Conservation (phyloP, 2,329 filamentous ascomycete species). For the Aspergillus ustus region DNA sequence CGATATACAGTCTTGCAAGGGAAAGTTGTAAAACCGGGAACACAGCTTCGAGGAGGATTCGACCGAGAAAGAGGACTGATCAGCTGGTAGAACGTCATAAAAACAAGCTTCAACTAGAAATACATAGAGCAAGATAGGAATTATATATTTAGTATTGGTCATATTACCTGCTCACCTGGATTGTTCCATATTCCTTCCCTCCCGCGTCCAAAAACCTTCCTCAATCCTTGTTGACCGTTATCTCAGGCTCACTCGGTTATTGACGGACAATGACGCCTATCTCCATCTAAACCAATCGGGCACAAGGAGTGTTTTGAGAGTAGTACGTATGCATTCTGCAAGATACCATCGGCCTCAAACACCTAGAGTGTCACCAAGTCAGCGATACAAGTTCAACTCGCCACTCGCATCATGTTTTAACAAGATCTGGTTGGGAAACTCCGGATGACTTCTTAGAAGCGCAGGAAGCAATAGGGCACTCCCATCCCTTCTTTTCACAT, state of each 20-base stretch:
- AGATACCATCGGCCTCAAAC: not conserved
- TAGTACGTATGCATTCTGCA: not conserved
- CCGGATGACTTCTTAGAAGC: not conserved
- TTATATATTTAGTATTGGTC: not conserved
- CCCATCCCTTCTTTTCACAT: not conserved
- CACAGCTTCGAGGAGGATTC: constrained; percentile 87
- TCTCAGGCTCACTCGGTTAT: not conserved
- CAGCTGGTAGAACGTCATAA: constrained; percentile 71
- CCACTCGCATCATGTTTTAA: not conserved
- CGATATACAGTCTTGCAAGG: constrained; percentile 88
- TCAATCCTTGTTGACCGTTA: not conserved
- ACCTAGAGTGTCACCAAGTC: not conserved
- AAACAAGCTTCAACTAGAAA: not conserved
- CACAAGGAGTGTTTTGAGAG: not conserved
- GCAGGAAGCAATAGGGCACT: not conserved
- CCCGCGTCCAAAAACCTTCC: not conserved
- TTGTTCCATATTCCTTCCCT: not conserved
- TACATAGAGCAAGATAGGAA: constrained; percentile 8
- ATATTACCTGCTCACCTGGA: not conserved
- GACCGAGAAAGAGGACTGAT: constrained; percentile 78
- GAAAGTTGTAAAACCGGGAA: constrained; percentile 88
- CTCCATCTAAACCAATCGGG: not conserved
- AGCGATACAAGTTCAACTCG: not conserved
- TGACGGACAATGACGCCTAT: constrained; percentile 1
- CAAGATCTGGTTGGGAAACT: not conserved